These are phyloP conservation scores for Mucor piriformis DNA, from an alignment of 371 early-diverging fungal genomes.

Conservation along the genomic window DNA sequence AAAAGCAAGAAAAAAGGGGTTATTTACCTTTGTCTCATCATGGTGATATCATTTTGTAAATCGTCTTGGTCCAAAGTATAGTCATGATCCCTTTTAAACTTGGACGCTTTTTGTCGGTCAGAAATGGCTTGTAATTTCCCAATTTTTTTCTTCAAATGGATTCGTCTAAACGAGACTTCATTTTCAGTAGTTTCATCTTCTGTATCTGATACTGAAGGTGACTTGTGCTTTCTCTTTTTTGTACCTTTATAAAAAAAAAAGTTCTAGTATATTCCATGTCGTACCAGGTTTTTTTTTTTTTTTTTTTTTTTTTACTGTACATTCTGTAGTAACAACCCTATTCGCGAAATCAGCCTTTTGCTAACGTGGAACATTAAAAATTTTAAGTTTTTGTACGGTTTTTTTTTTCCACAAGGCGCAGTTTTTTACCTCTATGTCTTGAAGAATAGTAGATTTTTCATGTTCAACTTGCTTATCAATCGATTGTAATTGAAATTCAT, in stretches of 20 bases:
- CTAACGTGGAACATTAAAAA: neutral
- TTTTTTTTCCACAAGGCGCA: neutral
- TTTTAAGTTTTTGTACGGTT: neutral
- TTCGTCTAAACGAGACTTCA: neutral
- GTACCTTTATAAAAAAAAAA: neutral
- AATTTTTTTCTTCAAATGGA: neutral
- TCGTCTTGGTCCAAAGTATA: neutral
- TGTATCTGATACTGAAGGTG: neutral
- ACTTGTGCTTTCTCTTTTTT: neutral
- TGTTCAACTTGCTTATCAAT: neutral
- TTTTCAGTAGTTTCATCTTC: neutral
- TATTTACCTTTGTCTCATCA: conserved; percentile 3
- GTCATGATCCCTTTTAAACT: neutral
- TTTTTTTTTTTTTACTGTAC: neutral
- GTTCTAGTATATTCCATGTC: neutral
- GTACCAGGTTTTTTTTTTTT: neutral
- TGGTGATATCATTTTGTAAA: neutral
- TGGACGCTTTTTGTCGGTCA: neutral
- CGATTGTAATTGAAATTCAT: neutral
- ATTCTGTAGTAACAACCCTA: neutral
- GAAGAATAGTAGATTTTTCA: neutral
- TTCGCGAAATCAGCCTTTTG: neutral
- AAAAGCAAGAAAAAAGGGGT: neutral
- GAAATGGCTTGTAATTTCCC: neutral
- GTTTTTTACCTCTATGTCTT: neutral